Percentiles rank a stretch among this genome's conserved stretches.
Evolutionary conservation across 1,139 yeast species (phyloP).

Genomic region (Protomyces macrosporus): DNA sequence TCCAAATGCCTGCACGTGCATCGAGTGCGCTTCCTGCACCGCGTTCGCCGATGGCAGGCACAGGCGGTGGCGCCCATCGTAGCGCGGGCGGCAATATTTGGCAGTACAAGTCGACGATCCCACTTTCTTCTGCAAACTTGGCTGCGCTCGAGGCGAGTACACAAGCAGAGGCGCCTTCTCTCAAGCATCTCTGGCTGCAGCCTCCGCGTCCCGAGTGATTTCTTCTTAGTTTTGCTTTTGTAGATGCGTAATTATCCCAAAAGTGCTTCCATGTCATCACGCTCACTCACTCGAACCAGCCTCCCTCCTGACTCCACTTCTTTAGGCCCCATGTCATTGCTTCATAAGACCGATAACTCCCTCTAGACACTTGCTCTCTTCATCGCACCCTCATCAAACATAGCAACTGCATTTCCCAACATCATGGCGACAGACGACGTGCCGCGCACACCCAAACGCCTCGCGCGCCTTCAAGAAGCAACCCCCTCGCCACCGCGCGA

Average conservation of each 20-base stretch:
- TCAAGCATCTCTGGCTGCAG: background rate
- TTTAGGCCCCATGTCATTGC: no score
- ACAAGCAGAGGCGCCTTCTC: background rate
- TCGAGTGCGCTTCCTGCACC: background rate
- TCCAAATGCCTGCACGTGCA: background rate
- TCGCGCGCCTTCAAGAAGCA: background rate
- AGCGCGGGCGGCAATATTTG: background rate
- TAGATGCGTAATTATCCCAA: no score
- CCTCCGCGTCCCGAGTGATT: background rate
- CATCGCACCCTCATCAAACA: no score
- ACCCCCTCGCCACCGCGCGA: conserved; percentile 7
- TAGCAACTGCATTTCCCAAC: no score
- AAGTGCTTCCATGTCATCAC: no score
- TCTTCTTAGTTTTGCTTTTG: no score
- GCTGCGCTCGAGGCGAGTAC: conserved; percentile 22
- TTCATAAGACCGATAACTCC: no score
- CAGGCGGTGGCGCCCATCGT: no score
- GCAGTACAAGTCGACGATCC: conserved; percentile 13
- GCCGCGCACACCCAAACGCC: background rate
- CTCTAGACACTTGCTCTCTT: no score
- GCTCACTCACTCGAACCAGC: no score
- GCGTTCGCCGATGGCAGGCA: background rate
- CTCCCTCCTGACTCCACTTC: no score
- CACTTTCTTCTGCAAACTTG: conserved; percentile 16
- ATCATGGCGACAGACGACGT: background rate